Evolutionary conservation across 1,284 basidiomycete genomes (phyloP).

Genomic region (Sphagnurus paluster): DNA sequence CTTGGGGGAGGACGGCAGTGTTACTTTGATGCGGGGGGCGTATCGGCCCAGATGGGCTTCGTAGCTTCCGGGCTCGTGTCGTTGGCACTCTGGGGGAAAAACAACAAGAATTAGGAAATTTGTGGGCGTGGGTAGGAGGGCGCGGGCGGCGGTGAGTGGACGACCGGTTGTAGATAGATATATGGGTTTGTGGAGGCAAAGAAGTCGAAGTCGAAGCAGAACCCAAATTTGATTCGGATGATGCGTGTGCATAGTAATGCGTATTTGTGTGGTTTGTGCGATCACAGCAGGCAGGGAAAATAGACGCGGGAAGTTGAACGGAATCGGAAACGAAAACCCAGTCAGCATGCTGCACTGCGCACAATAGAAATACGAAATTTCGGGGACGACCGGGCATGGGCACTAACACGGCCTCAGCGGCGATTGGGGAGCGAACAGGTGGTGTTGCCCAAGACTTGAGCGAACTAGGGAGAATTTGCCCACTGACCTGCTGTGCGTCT

Average conservation of each 20-base stretch:
- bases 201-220: background rate
- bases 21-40: constrained; percentile 15
- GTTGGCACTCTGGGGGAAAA: constrained; percentile 20
- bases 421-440: constrained; percentile 7
- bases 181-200: background rate
- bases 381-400: no score
- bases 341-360: no score
- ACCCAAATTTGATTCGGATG: background rate
- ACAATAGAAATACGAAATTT: no score
- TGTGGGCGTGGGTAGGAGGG: background rate
- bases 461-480: constrained; percentile 14
- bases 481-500: constrained; percentile 61
- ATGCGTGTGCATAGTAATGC: no score
- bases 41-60: constrained; percentile 53
- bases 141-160: background rate
- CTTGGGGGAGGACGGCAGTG: background rate
- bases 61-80: constrained; percentile 44
- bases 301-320: no score
- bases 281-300: no score
- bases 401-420: no score
- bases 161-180: background rate
- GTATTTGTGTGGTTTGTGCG: no score
- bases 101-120: background rate
- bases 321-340: no score
- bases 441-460: background rate